These are phyloP conservation scores for Kuraishia molischiana DNA, from an alignment of 805 yeast genomes.

Conservation along the genomic window DNA sequence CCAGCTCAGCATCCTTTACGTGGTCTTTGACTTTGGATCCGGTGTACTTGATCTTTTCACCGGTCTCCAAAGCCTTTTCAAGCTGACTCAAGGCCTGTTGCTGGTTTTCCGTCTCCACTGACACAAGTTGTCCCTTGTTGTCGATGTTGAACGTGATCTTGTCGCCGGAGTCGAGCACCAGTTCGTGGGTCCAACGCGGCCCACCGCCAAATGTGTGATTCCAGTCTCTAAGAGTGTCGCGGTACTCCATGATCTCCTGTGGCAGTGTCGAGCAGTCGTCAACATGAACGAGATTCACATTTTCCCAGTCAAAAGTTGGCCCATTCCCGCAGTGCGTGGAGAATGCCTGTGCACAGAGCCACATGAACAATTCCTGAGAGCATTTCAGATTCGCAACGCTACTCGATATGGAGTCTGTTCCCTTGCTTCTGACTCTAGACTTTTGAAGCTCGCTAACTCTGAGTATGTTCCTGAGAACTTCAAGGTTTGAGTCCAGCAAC, in stretches of 20 bases:
- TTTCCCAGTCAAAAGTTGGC: conserved; percentile 3
- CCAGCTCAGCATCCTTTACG: conserved; percentile 8
- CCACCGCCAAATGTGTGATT: conserved; percentile 71
- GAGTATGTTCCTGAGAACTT: conserved; percentile 49
- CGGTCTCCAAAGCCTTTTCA: conserved; percentile 3
- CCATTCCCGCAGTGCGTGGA: conserved; percentile 17
- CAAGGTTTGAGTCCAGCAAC: conserved; percentile 61
- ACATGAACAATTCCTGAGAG: conserved; percentile 33
- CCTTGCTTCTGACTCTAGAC: conserved; percentile 13
- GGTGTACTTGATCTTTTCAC: conserved; percentile 9
- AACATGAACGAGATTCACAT: conserved; percentile 14
- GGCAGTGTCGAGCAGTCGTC: conserved; percentile 19
- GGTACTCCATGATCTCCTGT: conserved; percentile 27
- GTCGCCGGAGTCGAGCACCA: conserved; percentile 21
- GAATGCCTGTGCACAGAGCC: conserved; percentile 32
- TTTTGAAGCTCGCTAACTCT: conserved; percentile 16
- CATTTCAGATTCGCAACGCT: conserved; percentile 62
- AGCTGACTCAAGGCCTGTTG: conserved; percentile 9
- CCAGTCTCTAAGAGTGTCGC: conserved; percentile 42
- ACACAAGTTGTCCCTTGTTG: neutral
- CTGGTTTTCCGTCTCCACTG: neutral
- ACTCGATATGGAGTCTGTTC: conserved; percentile 70
- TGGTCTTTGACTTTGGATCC: conserved; percentile 8
- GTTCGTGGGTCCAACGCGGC: conserved; percentile 55
- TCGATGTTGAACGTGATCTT: conserved; percentile 17